Base-by-base conservation (phyloP, 768 basidiomycete genomes). In the Vararia minispora region DNA sequence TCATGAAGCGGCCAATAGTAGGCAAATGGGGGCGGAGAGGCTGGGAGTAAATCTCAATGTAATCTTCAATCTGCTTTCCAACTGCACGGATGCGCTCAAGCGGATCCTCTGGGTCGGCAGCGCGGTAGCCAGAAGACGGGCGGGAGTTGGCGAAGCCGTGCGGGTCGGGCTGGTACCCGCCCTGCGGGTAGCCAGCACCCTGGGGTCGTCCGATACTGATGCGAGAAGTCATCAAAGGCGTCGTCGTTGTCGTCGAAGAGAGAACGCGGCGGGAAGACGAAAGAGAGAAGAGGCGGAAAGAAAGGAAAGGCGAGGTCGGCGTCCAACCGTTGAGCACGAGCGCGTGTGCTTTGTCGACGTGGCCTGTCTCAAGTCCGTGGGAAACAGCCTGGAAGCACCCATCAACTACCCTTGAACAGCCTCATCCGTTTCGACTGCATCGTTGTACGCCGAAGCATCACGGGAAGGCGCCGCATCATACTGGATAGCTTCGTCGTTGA, bases 1-100 rank as follows among this genome's bases (percentile, higher is more conserved):
- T 98, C 42, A 99, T 61, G 63, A 97, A 98, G 51, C 95, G 76
- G 42, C 91, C 94, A 58, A 97, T 79, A 39, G 88, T 80, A 28
- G 95, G 95, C 52, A 99, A 71, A 58, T 92, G 79, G 37, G 95
- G 95, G 57, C 81, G 80, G 61, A 98, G 68, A 14, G 95, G 95
- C 55, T 95, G 84, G 6, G 90, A 81, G 61, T 84, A 83, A 48
- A 86, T 79, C 58, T 98, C 95, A 55, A 95, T 72, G 46, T 79
- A 66, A 63, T 99, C 95, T 65, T 99, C 95, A 40, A 89, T 70
- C 58, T 76, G 70, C 58, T 75, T 79, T 58, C 74, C 74, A 49
- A 78, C 64, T 6, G 69, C 68, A 45, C 77, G 73, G 34, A 90
- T 58, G 59, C 81, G 83, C 61, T 87, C 84, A 43, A 87, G 50